Conservation (phyloP, 1,139 yeast genomes). For the Diutina sp. region DNA sequence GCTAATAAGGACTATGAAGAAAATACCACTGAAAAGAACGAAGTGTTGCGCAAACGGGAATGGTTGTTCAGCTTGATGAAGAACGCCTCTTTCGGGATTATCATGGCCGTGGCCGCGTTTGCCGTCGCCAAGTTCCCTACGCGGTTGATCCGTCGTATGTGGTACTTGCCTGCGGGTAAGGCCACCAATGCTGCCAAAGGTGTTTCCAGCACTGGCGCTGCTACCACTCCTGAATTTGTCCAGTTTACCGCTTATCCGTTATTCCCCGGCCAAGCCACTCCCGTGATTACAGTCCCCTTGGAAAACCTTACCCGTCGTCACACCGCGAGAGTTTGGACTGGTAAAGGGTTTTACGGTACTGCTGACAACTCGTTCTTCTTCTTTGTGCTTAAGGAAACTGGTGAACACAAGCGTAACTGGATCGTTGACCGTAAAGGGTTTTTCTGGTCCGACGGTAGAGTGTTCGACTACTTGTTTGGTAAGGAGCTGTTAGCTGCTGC, state of each 20-base stretch:
- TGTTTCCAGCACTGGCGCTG: slow-evolving; percentile 12
- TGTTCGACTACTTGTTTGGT: slow-evolving; percentile 69
- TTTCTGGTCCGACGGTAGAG: slow-evolving; percentile 88
- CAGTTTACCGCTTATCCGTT: slow-evolving; percentile 64
- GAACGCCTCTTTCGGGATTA: slow-evolving; percentile 23
- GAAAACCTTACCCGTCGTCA: slow-evolving; percentile 41
- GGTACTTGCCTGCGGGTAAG: slow-evolving; percentile 44
- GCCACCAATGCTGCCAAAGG: background rate
- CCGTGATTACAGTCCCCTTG: slow-evolving; percentile 58
- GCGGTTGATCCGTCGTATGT: slow-evolving; percentile 59
- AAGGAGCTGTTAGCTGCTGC: slow-evolving; percentile 66
- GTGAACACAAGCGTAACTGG: slow-evolving; percentile 36
- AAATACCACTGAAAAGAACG: slow-evolving; percentile 35
- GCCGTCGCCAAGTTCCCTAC: slow-evolving; percentile 45
- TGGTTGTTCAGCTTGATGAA: slow-evolving; percentile 20
- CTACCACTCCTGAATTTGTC: slow-evolving; percentile 28
- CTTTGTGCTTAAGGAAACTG: slow-evolving; percentile 53
- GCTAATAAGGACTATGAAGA: slow-evolving; percentile 46
- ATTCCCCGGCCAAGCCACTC: slow-evolving; percentile 67
- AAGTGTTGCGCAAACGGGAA: slow-evolving; percentile 22
- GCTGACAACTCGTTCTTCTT: slow-evolving; percentile 63
- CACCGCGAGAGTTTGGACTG: slow-evolving; percentile 66
- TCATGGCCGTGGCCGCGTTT: slow-evolving; percentile 30
- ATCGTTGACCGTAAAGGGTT: slow-evolving; percentile 72
- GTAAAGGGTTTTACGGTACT: slow-evolving; percentile 79